Percentiles rank a stretch among this genome's conserved stretches.
Evolutionary conservation across 2,329 filamentous ascomycete genomes (phyloP).

Genomic region (Pseudogymnoascus sp.): DNA sequence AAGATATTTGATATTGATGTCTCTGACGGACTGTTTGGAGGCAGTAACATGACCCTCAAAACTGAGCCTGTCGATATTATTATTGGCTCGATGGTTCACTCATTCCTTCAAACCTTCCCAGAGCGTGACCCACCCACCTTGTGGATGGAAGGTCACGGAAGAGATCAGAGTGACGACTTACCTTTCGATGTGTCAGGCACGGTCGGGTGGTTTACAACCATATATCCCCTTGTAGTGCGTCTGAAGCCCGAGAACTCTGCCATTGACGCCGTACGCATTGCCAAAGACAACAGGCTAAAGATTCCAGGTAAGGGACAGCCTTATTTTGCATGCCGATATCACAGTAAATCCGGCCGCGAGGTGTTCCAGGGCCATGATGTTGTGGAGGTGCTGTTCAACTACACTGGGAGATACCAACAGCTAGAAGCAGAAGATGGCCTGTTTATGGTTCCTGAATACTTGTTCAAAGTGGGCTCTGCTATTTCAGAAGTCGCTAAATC

Average conservation of each 20-base stretch:
- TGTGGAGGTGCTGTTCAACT: slow-evolving; percentile 43
- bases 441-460: slow-evolving; percentile 14
- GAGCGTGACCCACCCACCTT: slow-evolving; percentile 30
- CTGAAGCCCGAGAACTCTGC: background rate
- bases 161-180: slow-evolving; percentile 23
- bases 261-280: background rate
- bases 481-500: background rate
- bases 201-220: slow-evolving; percentile 40
- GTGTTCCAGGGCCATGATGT: slow-evolving; percentile 29
- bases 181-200: slow-evolving; percentile 26
- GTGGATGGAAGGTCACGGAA: slow-evolving; percentile 36
- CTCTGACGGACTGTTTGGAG: slow-evolving; percentile 29
- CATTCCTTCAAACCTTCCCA: slow-evolving; percentile 29
- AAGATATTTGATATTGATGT: background rate
- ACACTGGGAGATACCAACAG: slow-evolving; percentile 38
- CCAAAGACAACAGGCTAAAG: background rate
- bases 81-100: slow-evolving; percentile 27
- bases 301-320: slow-evolving; percentile 4
- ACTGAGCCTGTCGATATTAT: slow-evolving; percentile 35
- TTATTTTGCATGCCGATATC: background rate
- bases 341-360: background rate
- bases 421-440: slow-evolving; percentile 33
- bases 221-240: slow-evolving; percentile 25
- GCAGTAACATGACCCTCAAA: background rate
- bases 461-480: background rate